phyloP scores from a whole-genome alignment of 116 monocot species.

The Posidonia oceanica region DNA sequence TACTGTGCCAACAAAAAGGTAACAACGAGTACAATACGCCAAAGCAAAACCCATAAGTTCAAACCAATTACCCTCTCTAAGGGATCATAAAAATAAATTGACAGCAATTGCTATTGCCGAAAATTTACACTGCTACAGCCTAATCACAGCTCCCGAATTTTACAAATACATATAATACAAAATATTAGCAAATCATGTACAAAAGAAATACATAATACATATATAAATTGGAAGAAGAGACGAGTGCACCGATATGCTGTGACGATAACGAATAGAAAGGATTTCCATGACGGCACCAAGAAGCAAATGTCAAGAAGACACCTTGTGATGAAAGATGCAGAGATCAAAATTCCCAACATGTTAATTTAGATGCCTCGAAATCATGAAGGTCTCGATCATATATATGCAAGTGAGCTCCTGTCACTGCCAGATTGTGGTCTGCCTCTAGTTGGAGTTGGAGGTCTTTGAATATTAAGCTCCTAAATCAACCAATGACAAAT shows the following conservation, averaged over 20 bases:
- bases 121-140: too few species aligned
- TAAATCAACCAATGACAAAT: conserved; percentile 18
- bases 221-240: not conserved
- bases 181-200: conserved; percentile 2
- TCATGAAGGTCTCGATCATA: conserved; percentile 16
- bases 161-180: conserved; percentile 1
- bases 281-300: not conserved
- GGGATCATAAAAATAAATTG: not conserved
- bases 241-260: not conserved
- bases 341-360: not conserved
- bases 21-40: not conserved
- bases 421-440: conserved; percentile 68
- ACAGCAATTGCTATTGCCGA: not conserved
- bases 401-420: conserved; percentile 88
- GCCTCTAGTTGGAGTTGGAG: conserved; percentile 93
- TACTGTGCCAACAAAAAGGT: too few species aligned
- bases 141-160: not conserved
- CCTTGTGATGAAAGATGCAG: not conserved
- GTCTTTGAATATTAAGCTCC: conserved; percentile 96
- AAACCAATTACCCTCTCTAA: not conserved
- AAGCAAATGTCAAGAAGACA: not conserved
- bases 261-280: not conserved
- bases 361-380: too few species aligned
- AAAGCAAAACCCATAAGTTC: not conserved
- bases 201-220: not conserved